Percentiles rank a stretch among this genome's conserved stretches.
Conservation (phyloP, 331 rosid species). For the Phaseolus coccineus region DNA sequence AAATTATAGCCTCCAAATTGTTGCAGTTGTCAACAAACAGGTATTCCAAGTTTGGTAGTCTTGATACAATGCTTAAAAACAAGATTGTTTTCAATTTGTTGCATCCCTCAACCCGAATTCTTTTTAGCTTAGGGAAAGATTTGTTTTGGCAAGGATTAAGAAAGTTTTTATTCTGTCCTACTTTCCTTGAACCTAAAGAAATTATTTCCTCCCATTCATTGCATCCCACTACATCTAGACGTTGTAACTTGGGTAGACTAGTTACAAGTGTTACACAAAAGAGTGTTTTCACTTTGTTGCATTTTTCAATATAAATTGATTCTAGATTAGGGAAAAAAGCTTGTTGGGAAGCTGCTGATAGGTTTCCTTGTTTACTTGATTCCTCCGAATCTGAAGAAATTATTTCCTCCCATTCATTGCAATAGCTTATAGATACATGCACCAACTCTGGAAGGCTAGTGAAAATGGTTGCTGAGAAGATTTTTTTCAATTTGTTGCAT, state of each 20-base stretch:
- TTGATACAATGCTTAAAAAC: background rate
- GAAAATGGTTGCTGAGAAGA: background rate
- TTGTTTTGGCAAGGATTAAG: too few relatives aligned
- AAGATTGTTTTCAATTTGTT: constrained; percentile 31
- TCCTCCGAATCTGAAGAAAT: background rate
- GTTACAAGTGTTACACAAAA: background rate
- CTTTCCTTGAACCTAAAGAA: too few relatives aligned
- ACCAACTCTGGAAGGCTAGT: background rate
- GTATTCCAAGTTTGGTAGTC: background rate
- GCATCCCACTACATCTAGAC: background rate
- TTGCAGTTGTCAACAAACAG: background rate
- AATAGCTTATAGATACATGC: fast-evolving
- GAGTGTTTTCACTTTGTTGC: constrained; percentile 27
- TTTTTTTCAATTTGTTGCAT: constrained; percentile 12
- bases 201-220: constrained; percentile 7
- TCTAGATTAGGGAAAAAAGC: background rate
- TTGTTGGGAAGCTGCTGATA: background rate
- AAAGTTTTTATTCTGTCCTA: too few relatives aligned
- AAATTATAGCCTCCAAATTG: background rate
- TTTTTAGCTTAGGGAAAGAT: background rate
- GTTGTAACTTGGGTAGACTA: background rate
- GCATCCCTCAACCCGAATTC: background rate
- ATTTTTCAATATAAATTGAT: background rate
- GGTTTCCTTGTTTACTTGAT: background rate
- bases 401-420: constrained; percentile 27